Evolutionary conservation across 768 basidiomycete genomes (phyloP).

Genomic region (Lentinula detonsa): DNA sequence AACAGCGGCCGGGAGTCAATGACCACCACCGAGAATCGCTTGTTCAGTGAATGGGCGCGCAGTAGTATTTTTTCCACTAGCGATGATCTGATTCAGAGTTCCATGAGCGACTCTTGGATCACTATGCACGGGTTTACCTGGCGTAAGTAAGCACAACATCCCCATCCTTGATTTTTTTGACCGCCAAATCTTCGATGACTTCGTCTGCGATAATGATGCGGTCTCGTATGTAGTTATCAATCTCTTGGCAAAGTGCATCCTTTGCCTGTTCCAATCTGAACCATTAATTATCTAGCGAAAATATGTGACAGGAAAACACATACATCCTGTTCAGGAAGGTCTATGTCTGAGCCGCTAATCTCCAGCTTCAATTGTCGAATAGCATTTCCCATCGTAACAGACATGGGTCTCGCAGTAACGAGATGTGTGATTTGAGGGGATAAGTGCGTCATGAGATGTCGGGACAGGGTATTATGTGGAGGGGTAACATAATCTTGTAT

Average conservation of each 20-base stretch:
- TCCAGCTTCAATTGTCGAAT: conserved; percentile 93
- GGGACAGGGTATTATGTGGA: conserved; percentile 76
- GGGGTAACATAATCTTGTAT: conserved; percentile 90
- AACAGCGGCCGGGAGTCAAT: conserved; percentile 93
- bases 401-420: conserved; percentile 84
- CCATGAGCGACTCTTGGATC: not conserved
- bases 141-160: conserved; percentile 93
- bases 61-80: conserved; percentile 89
- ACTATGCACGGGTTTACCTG: conserved; percentile 39
- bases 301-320: conserved; percentile 9
- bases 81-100: conserved; percentile 60
- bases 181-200: conserved; percentile 85
- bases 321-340: conserved; percentile 94
- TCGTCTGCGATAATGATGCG: conserved; percentile 90
- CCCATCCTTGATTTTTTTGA: conserved; percentile 90
- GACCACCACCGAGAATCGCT: conserved; percentile 83
- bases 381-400: conserved; percentile 91
- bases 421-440: conserved; percentile 92
- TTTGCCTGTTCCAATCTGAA: conserved; percentile 60
- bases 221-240: conserved; percentile 92
- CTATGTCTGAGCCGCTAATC: conserved; percentile 87
- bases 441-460: conserved; percentile 87
- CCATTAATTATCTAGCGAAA: not conserved
- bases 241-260: conserved; percentile 71
- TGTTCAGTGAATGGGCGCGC: conserved; percentile 66